Base-by-base conservation (phyloP, 805 yeast species). In the Zygoascus biomembranicola region DNA sequence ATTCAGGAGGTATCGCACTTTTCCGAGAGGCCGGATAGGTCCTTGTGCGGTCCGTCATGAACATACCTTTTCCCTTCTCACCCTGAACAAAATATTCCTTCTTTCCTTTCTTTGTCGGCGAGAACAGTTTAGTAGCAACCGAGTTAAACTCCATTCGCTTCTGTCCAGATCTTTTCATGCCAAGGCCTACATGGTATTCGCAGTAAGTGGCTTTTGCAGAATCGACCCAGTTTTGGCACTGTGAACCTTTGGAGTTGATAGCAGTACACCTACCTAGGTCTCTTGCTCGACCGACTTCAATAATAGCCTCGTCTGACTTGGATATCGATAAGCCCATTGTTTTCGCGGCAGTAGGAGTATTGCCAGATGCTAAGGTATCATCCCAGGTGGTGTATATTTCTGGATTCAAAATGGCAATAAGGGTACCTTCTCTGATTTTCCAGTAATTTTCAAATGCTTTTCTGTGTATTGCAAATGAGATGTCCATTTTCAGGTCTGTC, bases 321-420 rank as follows among this genome's bases (percentile, higher is more conserved):
- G 73, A 77, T 2, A 90, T 66, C 2, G 77, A 71, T 19, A 90
- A 65, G 23, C 78, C 80, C 63, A 88, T 85, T 0, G 77, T 69
- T 50, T 65, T 66, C 13, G 66, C 54, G 11, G 73, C 54, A 47
- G 47, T 57, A 35, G 39, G 39, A 35, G 39, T 35, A 35, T 35
- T n/a, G 13, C 39, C 39, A 64, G 39, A 65, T 67, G 55, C 61
- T 69, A 60, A 72, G 11, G 45, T 19, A 37, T 55, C 57, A 35
- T 51, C 52, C 37, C 55, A 55, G 37, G 55, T 59, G 1, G 57
- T 56, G 52, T 61, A 78, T 6, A 89, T 71, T 1, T 70, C 71
- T 0, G 99, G 97, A 62, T 90, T 92, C 51, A 90, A 66, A 0
- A 92, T 63, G 0, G 85, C 85, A 10, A 90, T 67, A 0, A 90